phyloP scores from a whole-genome alignment of 257 asterid genomes.

The Petrea volubilis region DNA sequence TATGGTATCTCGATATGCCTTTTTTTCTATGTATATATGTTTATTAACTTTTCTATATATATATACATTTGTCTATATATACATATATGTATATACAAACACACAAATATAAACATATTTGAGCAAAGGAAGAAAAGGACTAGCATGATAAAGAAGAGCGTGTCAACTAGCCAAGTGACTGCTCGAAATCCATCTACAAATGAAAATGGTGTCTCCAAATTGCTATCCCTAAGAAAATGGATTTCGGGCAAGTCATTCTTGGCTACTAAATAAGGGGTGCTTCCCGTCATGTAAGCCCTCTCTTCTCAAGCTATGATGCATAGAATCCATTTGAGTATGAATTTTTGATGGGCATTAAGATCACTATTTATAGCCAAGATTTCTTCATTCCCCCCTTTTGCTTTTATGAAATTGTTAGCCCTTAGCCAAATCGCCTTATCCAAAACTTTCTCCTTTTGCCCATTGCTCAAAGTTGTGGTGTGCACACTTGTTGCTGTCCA shows the following conservation, averaged over 20 bases:
- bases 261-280: background rate
- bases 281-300: constrained; percentile 17
- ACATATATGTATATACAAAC: too few relatives aligned
- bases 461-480: background rate
- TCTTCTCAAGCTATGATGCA: background rate
- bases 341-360: background rate
- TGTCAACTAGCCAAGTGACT: constrained; percentile 18
- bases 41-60: too few relatives aligned
- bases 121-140: background rate
- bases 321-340: background rate
- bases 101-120: too few relatives aligned
- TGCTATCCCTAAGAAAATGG: background rate
- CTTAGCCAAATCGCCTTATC: background rate
- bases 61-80: too few relatives aligned
- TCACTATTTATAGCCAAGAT: constrained; percentile 15
- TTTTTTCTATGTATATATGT: too few relatives aligned
- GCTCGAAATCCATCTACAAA: constrained; percentile 1
- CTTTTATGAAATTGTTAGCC: background rate
- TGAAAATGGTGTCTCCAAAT: background rate
- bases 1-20: too few relatives aligned
- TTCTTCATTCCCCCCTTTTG: background rate
- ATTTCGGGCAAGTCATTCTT: constrained; percentile 20
- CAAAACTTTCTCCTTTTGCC: background rate
- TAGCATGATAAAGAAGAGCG: constrained; percentile 2
- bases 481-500: background rate